A percentile compares a stretch with the other conserved stretches of the same genome.
phyloP scores from a whole-genome alignment of 306 rosid species.

The Vigna mungo region DNA sequence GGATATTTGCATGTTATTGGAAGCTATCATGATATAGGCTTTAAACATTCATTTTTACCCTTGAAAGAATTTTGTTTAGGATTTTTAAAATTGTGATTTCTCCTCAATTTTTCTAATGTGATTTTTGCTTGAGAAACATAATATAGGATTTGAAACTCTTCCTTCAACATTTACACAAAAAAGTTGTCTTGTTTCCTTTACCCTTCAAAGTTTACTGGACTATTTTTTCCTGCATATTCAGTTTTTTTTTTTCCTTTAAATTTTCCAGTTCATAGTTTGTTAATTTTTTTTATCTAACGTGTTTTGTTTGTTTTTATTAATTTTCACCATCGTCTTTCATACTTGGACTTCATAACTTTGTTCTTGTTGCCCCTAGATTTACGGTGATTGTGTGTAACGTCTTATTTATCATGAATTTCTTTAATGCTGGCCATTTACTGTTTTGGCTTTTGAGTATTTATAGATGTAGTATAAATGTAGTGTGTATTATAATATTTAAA shows the following conservation, averaged over 20 bases:
- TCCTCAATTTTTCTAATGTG: neutral
- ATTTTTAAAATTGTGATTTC: neutral
- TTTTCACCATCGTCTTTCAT: neutral
- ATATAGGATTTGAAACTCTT: neutral
- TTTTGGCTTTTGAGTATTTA: neutral
- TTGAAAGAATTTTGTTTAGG: neutral
- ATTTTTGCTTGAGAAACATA: neutral
- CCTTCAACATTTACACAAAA: neutral
- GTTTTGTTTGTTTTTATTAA: neutral
- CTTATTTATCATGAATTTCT: slow-evolving; percentile 4
- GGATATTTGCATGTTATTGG: neutral
- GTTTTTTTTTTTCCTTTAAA: neutral
- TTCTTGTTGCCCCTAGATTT: neutral
- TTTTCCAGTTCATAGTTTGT: neutral
- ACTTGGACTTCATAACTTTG: neutral
- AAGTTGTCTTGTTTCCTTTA: neutral
- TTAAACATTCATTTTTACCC: neutral
- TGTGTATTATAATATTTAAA: neutral
- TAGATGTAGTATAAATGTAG: neutral
- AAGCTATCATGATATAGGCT: neutral
- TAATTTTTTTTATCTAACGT: neutral
- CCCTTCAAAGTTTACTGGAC: neutral
- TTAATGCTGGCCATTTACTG: neutral
- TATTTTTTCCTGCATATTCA: neutral
- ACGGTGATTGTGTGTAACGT: neutral